Conservation (phyloP, 768 basidiomycete species). For the Vararia minispora region DNA sequence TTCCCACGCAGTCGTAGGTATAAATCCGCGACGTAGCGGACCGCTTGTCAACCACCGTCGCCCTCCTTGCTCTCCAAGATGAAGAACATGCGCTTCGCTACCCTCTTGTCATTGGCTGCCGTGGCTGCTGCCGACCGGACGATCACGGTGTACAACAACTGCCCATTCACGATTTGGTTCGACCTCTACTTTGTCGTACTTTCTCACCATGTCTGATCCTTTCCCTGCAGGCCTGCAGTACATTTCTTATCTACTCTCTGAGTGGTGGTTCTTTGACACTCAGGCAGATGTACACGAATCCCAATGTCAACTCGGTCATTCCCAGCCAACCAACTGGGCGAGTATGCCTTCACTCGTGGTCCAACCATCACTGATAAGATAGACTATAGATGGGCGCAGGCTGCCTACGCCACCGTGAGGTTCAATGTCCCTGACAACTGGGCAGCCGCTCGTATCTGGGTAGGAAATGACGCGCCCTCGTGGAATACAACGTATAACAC, state of each 20-base stretch:
- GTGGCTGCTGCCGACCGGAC: constrained; percentile 19
- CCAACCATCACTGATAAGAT: not conserved
- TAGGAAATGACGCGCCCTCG: constrained; percentile 2
- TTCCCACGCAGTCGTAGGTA: too few species aligned
- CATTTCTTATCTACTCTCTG: not conserved
- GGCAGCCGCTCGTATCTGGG: constrained; percentile 29
- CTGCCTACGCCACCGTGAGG: constrained; percentile 17
- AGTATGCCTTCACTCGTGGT: constrained; percentile 2
- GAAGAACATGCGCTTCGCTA: too few species aligned
- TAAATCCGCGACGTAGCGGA: too few species aligned
- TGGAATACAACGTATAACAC: not conserved
- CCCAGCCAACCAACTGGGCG: constrained; percentile 23
- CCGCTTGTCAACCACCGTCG: too few species aligned
- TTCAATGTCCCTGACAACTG: constrained; percentile 29
- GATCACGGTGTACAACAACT: constrained; percentile 32
- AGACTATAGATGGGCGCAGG: constrained; percentile 19
- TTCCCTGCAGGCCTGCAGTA: constrained; percentile 21
- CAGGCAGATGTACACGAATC: constrained; percentile 22
- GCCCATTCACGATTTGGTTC: constrained; percentile 32
- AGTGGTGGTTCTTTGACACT: not conserved
- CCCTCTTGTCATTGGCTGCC: too few species aligned
- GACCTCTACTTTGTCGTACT: constrained; percentile 3
- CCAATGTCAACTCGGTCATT: constrained; percentile 19
- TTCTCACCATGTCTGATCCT: not conserved
- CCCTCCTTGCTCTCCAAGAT: too few species aligned